Conservation (phyloP, 805 yeast species). For the Kluyveromyces lactis region DNA sequence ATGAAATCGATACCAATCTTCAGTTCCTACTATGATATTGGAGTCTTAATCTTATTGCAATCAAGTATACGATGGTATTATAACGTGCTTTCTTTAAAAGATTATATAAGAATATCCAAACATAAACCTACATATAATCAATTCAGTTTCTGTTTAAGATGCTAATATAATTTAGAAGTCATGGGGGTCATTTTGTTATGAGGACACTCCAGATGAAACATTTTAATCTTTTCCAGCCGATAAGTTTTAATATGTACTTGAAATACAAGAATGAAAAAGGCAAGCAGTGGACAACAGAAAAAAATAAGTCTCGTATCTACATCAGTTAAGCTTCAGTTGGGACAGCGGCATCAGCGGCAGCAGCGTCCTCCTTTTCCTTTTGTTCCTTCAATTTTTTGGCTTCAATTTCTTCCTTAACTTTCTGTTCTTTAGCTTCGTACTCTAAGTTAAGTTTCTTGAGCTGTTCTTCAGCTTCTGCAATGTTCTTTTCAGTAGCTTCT, state of each 20-base stretch:
- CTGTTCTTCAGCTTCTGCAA: constrained; percentile 69
- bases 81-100: too few relatives aligned
- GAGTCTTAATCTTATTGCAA: too few relatives aligned
- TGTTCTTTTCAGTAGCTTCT: constrained; percentile 67
- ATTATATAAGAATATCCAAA: too few relatives aligned
- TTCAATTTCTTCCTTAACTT: constrained; percentile 26
- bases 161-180: too few relatives aligned
- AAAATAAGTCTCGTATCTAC: background rate
- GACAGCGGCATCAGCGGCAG: constrained; percentile 1
- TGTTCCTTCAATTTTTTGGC: constrained; percentile 25
- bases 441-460: constrained; percentile 58
- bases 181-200: too few relatives aligned
- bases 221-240: too few relatives aligned
- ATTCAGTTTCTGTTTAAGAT: too few relatives aligned
- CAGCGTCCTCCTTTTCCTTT: constrained; percentile 15
- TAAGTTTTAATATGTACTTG: too few relatives aligned
- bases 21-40: constrained; percentile 36
- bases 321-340: background rate
- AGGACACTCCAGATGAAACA: too few relatives aligned
- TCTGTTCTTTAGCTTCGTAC: constrained; percentile 38
- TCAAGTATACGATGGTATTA: constrained; percentile 13
- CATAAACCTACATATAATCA: too few relatives aligned
- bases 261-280: too few relatives aligned
- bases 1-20: constrained; percentile 62
- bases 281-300: too few relatives aligned